Conservation (phyloP, 2,329 filamentous ascomycete species). For the Aspergillus jensenii region DNA sequence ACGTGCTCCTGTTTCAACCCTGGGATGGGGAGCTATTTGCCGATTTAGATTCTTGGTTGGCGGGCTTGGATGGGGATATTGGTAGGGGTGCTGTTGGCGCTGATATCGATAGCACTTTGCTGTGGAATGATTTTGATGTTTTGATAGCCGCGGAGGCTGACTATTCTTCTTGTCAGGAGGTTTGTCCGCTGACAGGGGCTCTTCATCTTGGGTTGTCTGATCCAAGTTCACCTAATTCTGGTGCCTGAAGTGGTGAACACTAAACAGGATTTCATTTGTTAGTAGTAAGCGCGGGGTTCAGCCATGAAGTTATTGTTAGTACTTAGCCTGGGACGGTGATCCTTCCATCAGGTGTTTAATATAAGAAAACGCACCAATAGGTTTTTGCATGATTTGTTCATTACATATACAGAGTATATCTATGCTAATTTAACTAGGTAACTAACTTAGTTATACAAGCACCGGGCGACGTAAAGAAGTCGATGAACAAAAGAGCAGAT, state of each 20-base stretch:
- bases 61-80: not conserved
- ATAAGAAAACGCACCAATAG: too few species aligned
- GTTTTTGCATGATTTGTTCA: too few species aligned
- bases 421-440: too few species aligned
- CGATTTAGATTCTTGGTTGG: not conserved
- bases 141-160: constrained; percentile 30
- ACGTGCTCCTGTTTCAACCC: not conserved
- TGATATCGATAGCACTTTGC: constrained; percentile 1
- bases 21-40: not conserved
- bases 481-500: too few species aligned
- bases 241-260: not conserved
- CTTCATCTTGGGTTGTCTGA: not conserved
- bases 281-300: not conserved
- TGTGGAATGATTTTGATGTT: constrained; percentile 40
- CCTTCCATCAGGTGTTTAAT: too few species aligned
- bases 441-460: too few species aligned
- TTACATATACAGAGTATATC: too few species aligned
- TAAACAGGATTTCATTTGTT: not conserved
- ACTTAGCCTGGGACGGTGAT: too few species aligned
- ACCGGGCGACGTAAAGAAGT: too few species aligned
- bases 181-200: constrained; percentile 9
- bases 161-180: constrained; percentile 8
- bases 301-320: too few species aligned
- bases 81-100: not conserved
- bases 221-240: too few species aligned